Base-by-base conservation (phyloP, 2,329 filamentous ascomycete species). In the Fusarium verrucosum region DNA sequence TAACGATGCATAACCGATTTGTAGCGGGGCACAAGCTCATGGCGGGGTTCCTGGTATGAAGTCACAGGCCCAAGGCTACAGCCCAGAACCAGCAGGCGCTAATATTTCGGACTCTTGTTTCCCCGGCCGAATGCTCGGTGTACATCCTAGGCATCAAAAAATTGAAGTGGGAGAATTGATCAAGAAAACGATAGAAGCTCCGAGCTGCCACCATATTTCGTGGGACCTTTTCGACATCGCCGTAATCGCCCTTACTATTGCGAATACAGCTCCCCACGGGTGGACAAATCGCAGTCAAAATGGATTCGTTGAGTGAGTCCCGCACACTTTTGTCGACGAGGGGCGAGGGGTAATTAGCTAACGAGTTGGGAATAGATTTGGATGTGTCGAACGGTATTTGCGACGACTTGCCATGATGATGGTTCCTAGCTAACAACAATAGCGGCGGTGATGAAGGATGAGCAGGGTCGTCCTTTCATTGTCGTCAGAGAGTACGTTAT, bases 401-500 rank as follows among this genome's bases (percentile, higher is more conserved):
- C 43, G 37, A 65, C 37, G 50, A 62, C 52, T 36, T 45, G 23
- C n/a, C 51, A 38, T 42, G 32, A 54, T 58, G 43, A 33, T 50
- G 33, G 32, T 55, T 33, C 17, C 11, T 13, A 52, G 67, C 70
- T 72, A 68, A 60, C 63, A 69, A 60, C 52, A 68, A 67, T 57
- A 90, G 87, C 87, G 75, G 77, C 84, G 77, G 81, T 99, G 79
- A 88, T 97, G 84, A 97, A 97, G 84, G 95, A 99, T 85, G 95
- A 99, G 82, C 89, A 95, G 79, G 95, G 95, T 64, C 88, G 95
- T 76, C 95, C 95, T 35, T 99, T 99, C 80, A 99, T 99, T 77
- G 90, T 99, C 67, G 95, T 99, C 72, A 87, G 95, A 89, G 95
- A 99, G 92, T 96, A 86, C 72, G 91, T 86, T 46, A 32, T n/a